These are phyloP conservation scores for Wickerhamomyces silvicola DNA, from an alignment of 805 yeast genomes.

Conservation along the genomic window DNA sequence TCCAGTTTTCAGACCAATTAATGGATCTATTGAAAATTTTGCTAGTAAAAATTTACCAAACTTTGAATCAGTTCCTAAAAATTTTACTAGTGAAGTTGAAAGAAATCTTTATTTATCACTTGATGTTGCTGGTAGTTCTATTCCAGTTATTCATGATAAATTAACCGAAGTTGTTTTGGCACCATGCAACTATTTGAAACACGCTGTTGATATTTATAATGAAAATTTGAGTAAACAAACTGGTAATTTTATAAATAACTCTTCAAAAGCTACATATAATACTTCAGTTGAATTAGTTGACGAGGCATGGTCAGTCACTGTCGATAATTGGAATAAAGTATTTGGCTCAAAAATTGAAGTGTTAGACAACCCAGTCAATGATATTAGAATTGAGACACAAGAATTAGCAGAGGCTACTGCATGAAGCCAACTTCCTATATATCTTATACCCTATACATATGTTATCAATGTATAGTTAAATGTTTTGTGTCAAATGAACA, in stretches of 20 bases:
- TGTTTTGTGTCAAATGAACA: too few relatives aligned
- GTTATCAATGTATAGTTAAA: too few relatives aligned
- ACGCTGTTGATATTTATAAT: constrained; percentile 33
- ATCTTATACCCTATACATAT: too few relatives aligned
- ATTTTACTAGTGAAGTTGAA: constrained; percentile 50
- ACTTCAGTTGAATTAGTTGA: constrained; percentile 25
- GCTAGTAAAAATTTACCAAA: constrained; percentile 42
- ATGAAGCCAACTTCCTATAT: too few relatives aligned
- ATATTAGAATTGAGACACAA: not conserved
- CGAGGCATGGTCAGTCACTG: constrained; percentile 21
- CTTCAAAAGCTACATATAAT: constrained; percentile 26
- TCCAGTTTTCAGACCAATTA: constrained; percentile 57
- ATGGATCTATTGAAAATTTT: constrained; percentile 41
- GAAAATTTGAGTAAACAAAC: constrained; percentile 34
- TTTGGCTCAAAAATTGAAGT: constrained; percentile 3
- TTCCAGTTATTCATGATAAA: constrained; percentile 27
- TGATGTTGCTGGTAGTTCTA: constrained; percentile 32
- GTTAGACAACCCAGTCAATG: not conserved
- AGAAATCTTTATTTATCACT: constrained; percentile 39
- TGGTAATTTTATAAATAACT: constrained; percentile 23
- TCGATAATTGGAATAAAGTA: constrained; percentile 11
- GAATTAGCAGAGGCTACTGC: not conserved
- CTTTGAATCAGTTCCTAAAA: constrained; percentile 34
- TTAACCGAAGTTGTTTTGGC: constrained; percentile 22
- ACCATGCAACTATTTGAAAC: constrained; percentile 31